Percentiles rank a stretch among this genome's conserved stretches.
Evolutionary conservation across 2,329 filamentous ascomycete species (phyloP).

Genomic region (Diaporthe sp.): DNA sequence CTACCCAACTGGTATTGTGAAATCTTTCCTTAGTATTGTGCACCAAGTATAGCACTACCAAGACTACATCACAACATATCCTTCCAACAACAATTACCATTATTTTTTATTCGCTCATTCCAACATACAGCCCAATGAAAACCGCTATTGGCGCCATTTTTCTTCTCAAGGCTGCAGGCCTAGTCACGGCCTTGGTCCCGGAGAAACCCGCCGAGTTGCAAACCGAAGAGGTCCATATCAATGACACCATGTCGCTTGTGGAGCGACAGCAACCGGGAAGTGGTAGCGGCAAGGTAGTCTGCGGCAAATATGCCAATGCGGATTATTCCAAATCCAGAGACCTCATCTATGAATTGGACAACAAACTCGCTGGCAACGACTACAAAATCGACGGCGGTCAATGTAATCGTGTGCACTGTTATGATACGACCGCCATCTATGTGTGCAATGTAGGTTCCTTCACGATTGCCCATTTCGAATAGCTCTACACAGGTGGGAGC

Average conservation of each 20-base stretch:
- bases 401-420: slow-evolving; percentile 32
- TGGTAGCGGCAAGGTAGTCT: slow-evolving; percentile 1
- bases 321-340: neutral
- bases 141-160: neutral
- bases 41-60: neutral
- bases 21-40: slow-evolving; percentile 19
- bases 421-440: slow-evolving; percentile 33
- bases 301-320: slow-evolving; percentile 29
- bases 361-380: neutral
- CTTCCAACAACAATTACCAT: neutral
- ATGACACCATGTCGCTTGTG: neutral
- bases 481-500: neutral
- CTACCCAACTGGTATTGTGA: slow-evolving; percentile 20
- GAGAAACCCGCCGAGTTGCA: too few species aligned
- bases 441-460: slow-evolving; percentile 34
- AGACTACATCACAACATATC: neutral
- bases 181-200: neutral
- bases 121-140: neutral
- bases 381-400: neutral
- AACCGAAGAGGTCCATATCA: neutral
- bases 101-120: neutral
- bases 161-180: neutral
- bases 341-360: neutral
- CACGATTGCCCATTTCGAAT: neutral
- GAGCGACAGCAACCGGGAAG: neutral